These are phyloP conservation scores for Fusarium brevicatenulatum DNA, from an alignment of 2,329 filamentous ascomycete species.

Conservation along the genomic window DNA sequence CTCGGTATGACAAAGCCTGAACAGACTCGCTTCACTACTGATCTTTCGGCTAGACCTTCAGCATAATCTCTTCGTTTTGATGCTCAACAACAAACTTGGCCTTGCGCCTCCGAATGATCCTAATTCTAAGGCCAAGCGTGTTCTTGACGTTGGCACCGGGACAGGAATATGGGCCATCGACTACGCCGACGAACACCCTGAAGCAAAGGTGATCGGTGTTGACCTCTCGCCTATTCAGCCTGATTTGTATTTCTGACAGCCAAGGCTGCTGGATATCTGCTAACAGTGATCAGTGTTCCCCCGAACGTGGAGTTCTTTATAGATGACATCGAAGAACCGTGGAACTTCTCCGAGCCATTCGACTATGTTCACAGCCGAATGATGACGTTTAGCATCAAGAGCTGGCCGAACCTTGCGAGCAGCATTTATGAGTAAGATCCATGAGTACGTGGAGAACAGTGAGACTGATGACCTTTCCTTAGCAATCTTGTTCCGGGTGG, in stretches of 20 bases:
- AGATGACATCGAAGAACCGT: conserved; percentile 35
- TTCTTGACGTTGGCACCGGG: conserved; percentile 18
- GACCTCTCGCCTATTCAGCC: conserved; percentile 36
- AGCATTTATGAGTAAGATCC: conserved; percentile 21
- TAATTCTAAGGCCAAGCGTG: neutral
- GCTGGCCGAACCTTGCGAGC: conserved; percentile 12
- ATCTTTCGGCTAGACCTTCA: neutral
- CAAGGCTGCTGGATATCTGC: no score
- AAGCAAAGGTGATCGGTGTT: conserved; percentile 23
- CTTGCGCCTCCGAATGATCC: conserved; percentile 10
- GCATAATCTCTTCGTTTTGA: conserved; percentile 6
- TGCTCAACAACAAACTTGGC: conserved; percentile 4
- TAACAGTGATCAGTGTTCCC: conserved; percentile 12
- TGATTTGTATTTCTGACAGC: no score
- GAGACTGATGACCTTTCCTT: rapidly evolving
- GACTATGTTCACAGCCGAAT: conserved; percentile 37
- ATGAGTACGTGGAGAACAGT: rapidly evolving
- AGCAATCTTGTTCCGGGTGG: conserved; percentile 31
- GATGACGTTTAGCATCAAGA: conserved; percentile 35
- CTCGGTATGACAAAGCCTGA: neutral
- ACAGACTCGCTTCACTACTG: rapidly evolving
- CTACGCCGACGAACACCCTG: conserved; percentile 16
- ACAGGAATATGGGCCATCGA: conserved; percentile 27
- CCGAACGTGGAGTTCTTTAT: conserved; percentile 35
- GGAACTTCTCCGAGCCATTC: conserved; percentile 28